Base-by-base conservation (phyloP, 2,329 filamentous ascomycete genomes). In the Colletotrichum sp. region DNA sequence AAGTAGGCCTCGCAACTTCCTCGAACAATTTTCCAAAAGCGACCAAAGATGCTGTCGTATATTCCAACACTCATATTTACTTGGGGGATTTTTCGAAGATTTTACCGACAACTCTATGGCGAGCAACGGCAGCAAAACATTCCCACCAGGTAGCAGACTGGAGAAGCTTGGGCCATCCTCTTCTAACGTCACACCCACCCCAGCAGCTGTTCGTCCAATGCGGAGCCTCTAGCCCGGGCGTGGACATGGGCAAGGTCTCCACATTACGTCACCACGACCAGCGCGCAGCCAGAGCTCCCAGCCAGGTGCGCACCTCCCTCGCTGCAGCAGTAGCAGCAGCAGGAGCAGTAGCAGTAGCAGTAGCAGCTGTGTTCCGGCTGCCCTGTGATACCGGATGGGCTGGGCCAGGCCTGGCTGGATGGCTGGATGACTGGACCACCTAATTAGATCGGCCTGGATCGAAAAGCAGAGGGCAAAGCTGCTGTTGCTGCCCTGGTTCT, bases 221-320 rank as follows among this genome's bases (percentile, higher is more conserved):
- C 59, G 49, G 65, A 69, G 64, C 8, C 57, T 64, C 73, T 76
- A 32, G 73, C 34, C 59, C 28, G 44, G 70, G 32, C 70, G 44
- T 73, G 44, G n/a, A 65, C 34, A 52, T 30, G 73, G 70, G 70
- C 26, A 2, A 65, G 24, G 65, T 74, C 74, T 69, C 64, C 64
- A 74, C 36, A 69, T 65, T 69, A 76, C 74, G 74, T 76, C 74
- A 76, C 71, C 32, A 60, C 59, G 28, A 21, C n/a, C n/a, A 8
- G 44, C n/a, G n/a, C 2, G 65, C 15, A 74, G 70, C 73, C 64
- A 26, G 15, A 76, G 74, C 74, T 76, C n/a, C 30, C 59, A 62
- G 57, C 34, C 57, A 62, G 68, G 57, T 49, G 68, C 57, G 68
- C 57, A 39, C 32, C 34, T 71, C 59, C 59, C 24, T 59, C 55